These are phyloP conservation scores for Rhizopogon vulgaris DNA, from an alignment of 768 basidiomycete species.

Conservation along the genomic window DNA sequence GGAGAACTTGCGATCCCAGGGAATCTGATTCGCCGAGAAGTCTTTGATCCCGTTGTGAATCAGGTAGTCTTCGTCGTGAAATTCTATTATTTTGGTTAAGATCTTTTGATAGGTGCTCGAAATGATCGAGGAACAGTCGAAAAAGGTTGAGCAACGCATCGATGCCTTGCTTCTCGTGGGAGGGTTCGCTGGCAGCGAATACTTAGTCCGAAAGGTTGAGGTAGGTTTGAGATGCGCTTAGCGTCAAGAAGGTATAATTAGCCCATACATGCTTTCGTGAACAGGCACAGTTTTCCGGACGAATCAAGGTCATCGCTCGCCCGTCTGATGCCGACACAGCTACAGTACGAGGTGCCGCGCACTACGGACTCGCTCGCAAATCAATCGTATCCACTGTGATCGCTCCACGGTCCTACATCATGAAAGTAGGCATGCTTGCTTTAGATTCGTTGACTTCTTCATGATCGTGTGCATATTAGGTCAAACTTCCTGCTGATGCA, in stretches of 20 bases:
- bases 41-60: slow-evolving; percentile 83
- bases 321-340: slow-evolving; percentile 87
- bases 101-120: slow-evolving; percentile 52
- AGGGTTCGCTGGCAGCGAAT: slow-evolving; percentile 84
- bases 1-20: slow-evolving; percentile 84
- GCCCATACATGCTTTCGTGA: slow-evolving; percentile 4
- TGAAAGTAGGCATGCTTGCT: slow-evolving; percentile 51
- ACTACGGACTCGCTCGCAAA: slow-evolving; percentile 74
- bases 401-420: slow-evolving; percentile 77
- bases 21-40: slow-evolving; percentile 68
- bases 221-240: no score
- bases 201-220: slow-evolving; percentile 75
- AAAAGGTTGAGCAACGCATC: slow-evolving; percentile 60
- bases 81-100: slow-evolving; percentile 5
- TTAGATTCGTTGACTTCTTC: not conserved
- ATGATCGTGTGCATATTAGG: slow-evolving; percentile 32
- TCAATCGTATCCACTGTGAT: slow-evolving; percentile 79
- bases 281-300: slow-evolving; percentile 61
- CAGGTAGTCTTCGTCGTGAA: slow-evolving; percentile 42
- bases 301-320: slow-evolving; percentile 71
- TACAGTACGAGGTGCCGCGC: slow-evolving; percentile 81
- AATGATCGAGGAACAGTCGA: slow-evolving; percentile 72
- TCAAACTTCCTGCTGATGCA: slow-evolving; percentile 81
- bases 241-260: slow-evolving; percentile 7
- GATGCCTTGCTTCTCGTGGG: slow-evolving; percentile 87